Conservation (phyloP, 495 filamentous ascomycete species). For the Penicillium egyptiacum region DNA sequence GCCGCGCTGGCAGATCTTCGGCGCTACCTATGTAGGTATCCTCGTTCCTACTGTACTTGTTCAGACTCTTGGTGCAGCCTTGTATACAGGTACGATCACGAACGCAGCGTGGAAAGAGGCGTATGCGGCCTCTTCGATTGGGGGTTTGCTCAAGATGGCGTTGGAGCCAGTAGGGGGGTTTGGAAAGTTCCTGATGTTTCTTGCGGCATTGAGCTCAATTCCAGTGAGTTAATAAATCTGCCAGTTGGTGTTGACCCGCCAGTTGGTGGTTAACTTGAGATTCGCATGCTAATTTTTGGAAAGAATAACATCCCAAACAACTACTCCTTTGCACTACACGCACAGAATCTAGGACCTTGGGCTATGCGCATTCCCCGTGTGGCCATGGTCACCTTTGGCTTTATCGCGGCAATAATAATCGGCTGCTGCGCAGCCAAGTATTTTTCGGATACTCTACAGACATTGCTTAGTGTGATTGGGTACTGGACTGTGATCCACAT, state of each 20-base stretch:
- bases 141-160: constrained; percentile 59
- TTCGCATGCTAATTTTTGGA: not conserved
- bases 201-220: constrained; percentile 38
- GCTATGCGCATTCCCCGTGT: constrained; percentile 35
- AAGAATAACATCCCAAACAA: constrained; percentile 36
- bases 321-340: constrained; percentile 31
- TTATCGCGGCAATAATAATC: constrained; percentile 22
- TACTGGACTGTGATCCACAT: constrained; percentile 79
- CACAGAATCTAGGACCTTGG: constrained; percentile 39
- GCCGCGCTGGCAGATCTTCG: constrained; percentile 55
- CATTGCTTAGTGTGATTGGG: constrained; percentile 36
- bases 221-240: constrained; percentile 23
- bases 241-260: not conserved
- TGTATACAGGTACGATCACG: constrained; percentile 54
- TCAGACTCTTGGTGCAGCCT: constrained; percentile 63
- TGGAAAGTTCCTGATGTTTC: constrained; percentile 40
- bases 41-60: constrained; percentile 62
- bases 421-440: constrained; percentile 30
- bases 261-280: not conserved
- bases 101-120: constrained; percentile 48
- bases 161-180: constrained; percentile 49
- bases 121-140: constrained; percentile 54
- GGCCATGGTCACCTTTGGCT: constrained; percentile 29
- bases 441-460: constrained; percentile 28
- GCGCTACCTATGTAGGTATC: constrained; percentile 61